These are phyloP conservation scores for Vanrija sp. DNA, from an alignment of 1,284 basidiomycete species.

Conservation along the genomic window DNA sequence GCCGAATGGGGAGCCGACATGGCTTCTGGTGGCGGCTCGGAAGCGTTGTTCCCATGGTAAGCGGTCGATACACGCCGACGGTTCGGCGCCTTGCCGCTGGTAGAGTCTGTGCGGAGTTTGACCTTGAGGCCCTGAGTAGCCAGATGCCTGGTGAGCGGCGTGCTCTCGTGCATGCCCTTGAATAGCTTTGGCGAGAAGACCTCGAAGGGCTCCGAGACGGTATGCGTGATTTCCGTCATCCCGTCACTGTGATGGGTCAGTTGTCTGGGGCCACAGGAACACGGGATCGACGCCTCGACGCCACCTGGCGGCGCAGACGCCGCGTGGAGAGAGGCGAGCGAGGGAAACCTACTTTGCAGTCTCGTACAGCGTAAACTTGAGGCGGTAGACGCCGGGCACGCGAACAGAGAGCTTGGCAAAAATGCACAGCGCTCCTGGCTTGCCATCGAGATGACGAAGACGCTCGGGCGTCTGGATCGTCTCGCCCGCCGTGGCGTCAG, in stretches of 20 bases:
- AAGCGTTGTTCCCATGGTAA: not conserved
- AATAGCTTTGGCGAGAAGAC: constrained; percentile 51
- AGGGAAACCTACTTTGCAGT: constrained; percentile 38
- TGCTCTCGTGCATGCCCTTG: constrained; percentile 50
- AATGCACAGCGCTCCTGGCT: constrained; percentile 40
- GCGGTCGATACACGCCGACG: constrained; percentile 3
- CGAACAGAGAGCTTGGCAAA: constrained; percentile 49
- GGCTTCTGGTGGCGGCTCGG: too few relatives aligned
- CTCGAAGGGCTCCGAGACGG: constrained; percentile 46
- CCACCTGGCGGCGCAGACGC: too few relatives aligned
- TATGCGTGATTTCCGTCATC: constrained; percentile 33
- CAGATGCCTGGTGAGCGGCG: constrained; percentile 46
- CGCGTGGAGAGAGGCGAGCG: not conserved
- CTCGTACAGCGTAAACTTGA: constrained; percentile 47
- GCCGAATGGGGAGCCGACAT: too few relatives aligned
- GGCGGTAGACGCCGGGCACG: constrained; percentile 46
- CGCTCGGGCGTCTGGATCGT: constrained; percentile 47
- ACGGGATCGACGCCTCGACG: not conserved
- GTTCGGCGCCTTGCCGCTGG: constrained; percentile 26
- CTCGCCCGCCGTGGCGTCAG: constrained; percentile 48
- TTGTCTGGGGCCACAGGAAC: not conserved
- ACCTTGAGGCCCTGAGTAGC: constrained; percentile 50
- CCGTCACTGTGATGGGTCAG: constrained; percentile 22
- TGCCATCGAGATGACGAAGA: constrained; percentile 40
- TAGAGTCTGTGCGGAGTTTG: constrained; percentile 46